Evolutionary conservation across 768 basidiomycete genomes (phyloP), one percentile per base, ranked within the genome.

Genomic region (Goffeauzyma gilvescens): DNA sequence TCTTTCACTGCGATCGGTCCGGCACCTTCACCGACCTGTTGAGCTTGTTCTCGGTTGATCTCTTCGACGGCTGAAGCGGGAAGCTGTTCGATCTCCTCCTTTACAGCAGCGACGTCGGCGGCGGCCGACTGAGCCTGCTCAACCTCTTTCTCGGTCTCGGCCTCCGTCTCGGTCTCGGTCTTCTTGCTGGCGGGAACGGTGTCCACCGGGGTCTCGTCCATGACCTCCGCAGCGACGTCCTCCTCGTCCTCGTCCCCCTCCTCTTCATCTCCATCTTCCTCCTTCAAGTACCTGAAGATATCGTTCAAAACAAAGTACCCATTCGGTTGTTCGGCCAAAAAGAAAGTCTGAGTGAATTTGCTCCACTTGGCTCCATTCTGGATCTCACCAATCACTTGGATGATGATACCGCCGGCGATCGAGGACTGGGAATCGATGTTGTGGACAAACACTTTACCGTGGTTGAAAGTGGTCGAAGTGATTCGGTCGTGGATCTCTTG

Each of bases 221-320:
- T 41, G n/a, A 47, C 38, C 10, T 31, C 35, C 33, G 64, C 59
- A 15, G 61, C 59, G 25, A 62, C 56, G 15, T 65, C 44, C 41
- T 72, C 76, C 48, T 57, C 55, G 24, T 62, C 60, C 64, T 67
- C 59, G 60, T 63, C 63, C 27, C 66, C 72, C 34, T 81, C 81
- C 43, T 83, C 85, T 22, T 71, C 71, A 51, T 85, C 85, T 41
- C 82, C 78, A 6, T 74, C 68, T 59, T 95, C 87, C 68, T 95
- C 93, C 70, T 93, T 95, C 50, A 98, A 71, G 73, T 93, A 96
- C 47, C 93, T 81, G 78, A 96, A 98, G 69, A 96, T 95, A 69
- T 98, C 93, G 67, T 98, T 98, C 67, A 98, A 78, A 51, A 98
- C 93, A 62, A 90, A 98, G 70, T 96, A 98, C 32, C 93, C 93